Evolutionary conservation across 805 yeast species (phyloP).

Genomic region (Starmera dryadoides): DNA sequence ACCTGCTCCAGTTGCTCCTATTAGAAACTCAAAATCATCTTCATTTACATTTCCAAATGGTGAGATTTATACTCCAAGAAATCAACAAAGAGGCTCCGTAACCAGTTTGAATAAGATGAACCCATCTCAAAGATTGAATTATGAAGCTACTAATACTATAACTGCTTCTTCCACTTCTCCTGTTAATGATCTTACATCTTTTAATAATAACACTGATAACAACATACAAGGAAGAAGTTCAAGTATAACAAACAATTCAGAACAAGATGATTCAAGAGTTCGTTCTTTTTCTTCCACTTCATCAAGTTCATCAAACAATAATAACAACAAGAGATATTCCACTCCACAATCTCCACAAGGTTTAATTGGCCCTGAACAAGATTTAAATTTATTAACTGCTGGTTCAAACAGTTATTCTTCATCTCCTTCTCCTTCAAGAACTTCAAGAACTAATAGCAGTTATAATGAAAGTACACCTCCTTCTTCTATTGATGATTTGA

Average conservation of each 20-base stretch:
- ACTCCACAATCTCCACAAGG: neutral
- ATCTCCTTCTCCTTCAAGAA: slow-evolving; percentile 21
- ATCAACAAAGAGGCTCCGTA: slow-evolving; percentile 15
- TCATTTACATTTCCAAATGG: slow-evolving; percentile 24
- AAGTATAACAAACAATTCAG: too few species aligned
- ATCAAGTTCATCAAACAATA: neutral
- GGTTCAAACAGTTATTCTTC: slow-evolving; percentile 8
- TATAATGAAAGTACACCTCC: slow-evolving; percentile 21
- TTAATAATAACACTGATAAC: neutral
- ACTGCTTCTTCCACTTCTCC: too few species aligned
- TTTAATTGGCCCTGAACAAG: neutral
- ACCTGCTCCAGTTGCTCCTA: neutral
- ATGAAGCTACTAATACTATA: too few species aligned
- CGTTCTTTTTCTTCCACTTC: neutral
- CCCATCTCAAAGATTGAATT: neutral
- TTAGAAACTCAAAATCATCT: neutral
- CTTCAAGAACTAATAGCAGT: slow-evolving; percentile 17
- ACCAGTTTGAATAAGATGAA: slow-evolving; percentile 7
- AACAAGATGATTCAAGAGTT: too few species aligned
- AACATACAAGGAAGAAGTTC: neutral
- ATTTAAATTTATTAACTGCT: neutral
- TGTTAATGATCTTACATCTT: too few species aligned
- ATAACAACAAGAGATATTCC: neutral
- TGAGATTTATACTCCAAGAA: slow-evolving; percentile 21
- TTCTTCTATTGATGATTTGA: slow-evolving; percentile 21